phyloP scores from a whole-genome alignment of 2,329 filamentous ascomycete genomes.

The Colletotrichum higginsianum region DNA sequence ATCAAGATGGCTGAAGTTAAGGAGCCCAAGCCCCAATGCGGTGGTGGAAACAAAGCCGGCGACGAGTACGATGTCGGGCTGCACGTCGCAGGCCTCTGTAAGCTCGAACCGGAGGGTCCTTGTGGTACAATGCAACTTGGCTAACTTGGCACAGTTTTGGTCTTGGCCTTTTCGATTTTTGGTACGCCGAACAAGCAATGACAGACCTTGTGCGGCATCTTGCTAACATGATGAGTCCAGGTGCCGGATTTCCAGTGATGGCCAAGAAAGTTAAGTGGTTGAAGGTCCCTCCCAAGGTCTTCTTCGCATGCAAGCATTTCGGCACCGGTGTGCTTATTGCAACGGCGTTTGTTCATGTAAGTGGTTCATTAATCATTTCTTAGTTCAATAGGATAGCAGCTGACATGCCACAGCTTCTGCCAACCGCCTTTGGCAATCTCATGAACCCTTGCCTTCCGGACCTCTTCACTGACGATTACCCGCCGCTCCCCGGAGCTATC shows the following conservation, averaged over 20 bases:
- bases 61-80: slow-evolving; percentile 59
- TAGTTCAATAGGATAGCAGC: neutral
- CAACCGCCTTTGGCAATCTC: slow-evolving; percentile 70
- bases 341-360: slow-evolving; percentile 80
- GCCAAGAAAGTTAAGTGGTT: slow-evolving; percentile 71
- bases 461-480: slow-evolving; percentile 72
- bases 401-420: slow-evolving; percentile 61
- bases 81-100: slow-evolving; percentile 59
- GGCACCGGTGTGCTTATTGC: slow-evolving; percentile 81
- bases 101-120: slow-evolving; percentile 44
- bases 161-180: slow-evolving; percentile 57
- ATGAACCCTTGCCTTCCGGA: slow-evolving; percentile 70
- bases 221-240: slow-evolving; percentile 46
- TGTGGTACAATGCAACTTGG: slow-evolving; percentile 4
- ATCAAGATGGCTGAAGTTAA: slow-evolving; percentile 48
- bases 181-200: slow-evolving; percentile 47
- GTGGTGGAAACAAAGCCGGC: slow-evolving; percentile 53
- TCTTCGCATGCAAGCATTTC: slow-evolving; percentile 77
- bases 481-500: slow-evolving; percentile 74
- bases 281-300: slow-evolving; percentile 69
- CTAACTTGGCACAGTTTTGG: slow-evolving; percentile 53
- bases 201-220: neutral
- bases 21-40: slow-evolving; percentile 56
- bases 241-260: slow-evolving; percentile 67
- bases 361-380: slow-evolving; percentile 42